Evolutionary conservation across 1,284 basidiomycete genomes (phyloP).

Genomic region (Rhodotorula sp.): DNA sequence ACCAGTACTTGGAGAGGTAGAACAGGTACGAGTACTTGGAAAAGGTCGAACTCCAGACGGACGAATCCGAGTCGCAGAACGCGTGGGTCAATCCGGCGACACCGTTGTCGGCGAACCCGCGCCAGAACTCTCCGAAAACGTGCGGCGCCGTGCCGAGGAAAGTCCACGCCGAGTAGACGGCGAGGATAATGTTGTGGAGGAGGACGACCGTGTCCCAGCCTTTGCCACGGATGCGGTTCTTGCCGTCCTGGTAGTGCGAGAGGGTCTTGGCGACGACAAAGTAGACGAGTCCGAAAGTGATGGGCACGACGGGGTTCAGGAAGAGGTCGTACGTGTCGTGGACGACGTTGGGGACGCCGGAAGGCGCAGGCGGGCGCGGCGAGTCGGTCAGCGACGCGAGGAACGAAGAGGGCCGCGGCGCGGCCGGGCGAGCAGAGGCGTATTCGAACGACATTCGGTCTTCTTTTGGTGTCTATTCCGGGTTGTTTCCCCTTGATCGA

Average conservation of each 20-base stretch:
- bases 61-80: constrained; percentile 48
- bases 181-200: constrained; percentile 47
- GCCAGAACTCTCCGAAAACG: constrained; percentile 29
- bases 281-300: constrained; percentile 35
- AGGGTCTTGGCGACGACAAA: constrained; percentile 34
- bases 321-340: constrained; percentile 8
- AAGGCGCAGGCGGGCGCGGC: constrained; percentile 19
- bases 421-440: background rate
- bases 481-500: background rate
- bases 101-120: constrained; percentile 15
- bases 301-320: constrained; percentile 27
- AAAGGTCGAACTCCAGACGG: constrained; percentile 43
- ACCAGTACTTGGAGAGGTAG: constrained; percentile 48
- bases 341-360: constrained; percentile 18
- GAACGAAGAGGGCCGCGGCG: constrained; percentile 11
- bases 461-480: background rate
- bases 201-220: constrained; percentile 43
- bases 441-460: background rate
- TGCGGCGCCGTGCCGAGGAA: constrained; percentile 37
- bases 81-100: constrained; percentile 44
- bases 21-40: constrained; percentile 47
- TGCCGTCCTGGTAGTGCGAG: constrained; percentile 38
- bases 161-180: constrained; percentile 45
- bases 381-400: constrained; percentile 20
- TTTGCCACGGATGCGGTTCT: constrained; percentile 41